Evolutionary conservation across 345 rosid species (phyloP).

Genomic region (Rhizophora mangle): DNA sequence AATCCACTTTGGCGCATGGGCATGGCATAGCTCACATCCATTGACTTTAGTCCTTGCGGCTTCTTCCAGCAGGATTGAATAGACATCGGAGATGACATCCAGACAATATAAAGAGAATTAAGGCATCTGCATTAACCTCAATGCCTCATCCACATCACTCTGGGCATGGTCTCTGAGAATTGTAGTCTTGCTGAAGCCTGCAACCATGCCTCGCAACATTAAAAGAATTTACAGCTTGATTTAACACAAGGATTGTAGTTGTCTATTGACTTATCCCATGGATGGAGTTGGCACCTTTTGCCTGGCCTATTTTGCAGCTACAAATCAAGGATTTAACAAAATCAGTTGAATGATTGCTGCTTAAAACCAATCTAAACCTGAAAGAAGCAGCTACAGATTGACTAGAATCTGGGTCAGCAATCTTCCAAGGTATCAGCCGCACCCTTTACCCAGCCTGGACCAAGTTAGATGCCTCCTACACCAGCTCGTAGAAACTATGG

Average conservation of each 20-base stretch:
- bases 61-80: slow-evolving; percentile 90
- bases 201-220: slow-evolving; percentile 10
- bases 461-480: neutral
- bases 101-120: slow-evolving; percentile 89
- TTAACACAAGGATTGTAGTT: neutral
- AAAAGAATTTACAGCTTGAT: neutral
- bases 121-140: slow-evolving; percentile 96
- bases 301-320: neutral
- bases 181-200: slow-evolving; percentile 96
- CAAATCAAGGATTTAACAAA: no score
- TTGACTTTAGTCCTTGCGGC: slow-evolving; percentile 81
- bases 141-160: slow-evolving; percentile 97
- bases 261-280: neutral
- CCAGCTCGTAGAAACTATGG: neutral
- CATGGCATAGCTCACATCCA: slow-evolving; percentile 78
- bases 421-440: neutral
- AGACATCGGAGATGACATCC: slow-evolving; percentile 94
- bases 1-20: slow-evolving; percentile 93
- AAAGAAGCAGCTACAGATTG: neutral
- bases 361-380: neutral
- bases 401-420: slow-evolving; percentile 3
- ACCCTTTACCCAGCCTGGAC: slow-evolving; percentile 7
- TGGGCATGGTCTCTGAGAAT: slow-evolving; percentile 92
- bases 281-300: neutral
- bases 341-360: no score